These are phyloP conservation scores for Colletotrichum aenigma DNA, from an alignment of 2,329 filamentous ascomycete species.

Conservation along the genomic window DNA sequence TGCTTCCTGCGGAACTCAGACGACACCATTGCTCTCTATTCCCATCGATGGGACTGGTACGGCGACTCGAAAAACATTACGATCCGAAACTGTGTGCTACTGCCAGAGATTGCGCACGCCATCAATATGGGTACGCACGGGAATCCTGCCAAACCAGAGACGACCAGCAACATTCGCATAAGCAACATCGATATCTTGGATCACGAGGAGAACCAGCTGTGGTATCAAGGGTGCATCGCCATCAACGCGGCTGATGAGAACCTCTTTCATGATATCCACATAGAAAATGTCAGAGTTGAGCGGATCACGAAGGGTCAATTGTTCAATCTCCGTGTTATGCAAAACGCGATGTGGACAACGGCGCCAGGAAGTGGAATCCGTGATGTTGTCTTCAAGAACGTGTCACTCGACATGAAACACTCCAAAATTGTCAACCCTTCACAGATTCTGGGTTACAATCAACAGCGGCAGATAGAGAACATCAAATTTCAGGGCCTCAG, in stretches of 20 bases:
- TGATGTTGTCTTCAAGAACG: conserved; percentile 27
- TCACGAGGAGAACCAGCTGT: conserved; percentile 36
- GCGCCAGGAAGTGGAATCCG: conserved; percentile 34
- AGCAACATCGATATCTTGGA: conserved; percentile 40
- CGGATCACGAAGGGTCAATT: conserved; percentile 33
- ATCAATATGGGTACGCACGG: conserved; percentile 41
- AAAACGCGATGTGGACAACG: conserved; percentile 36
- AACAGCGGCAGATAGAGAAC: background rate
- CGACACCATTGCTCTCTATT: conserved; percentile 37
- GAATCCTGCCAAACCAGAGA: conserved; percentile 35
- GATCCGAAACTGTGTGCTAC: conserved; percentile 31
- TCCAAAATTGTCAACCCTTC: background rate
- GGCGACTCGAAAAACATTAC: conserved; percentile 37
- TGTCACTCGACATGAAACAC: background rate
- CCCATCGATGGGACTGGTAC: conserved; percentile 34
- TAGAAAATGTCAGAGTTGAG: conserved; percentile 35
- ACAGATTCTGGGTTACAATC: background rate
- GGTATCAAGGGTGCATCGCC: conserved; percentile 38
- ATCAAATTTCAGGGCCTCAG: background rate
- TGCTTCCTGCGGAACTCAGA: conserved; percentile 40
- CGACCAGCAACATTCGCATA: conserved; percentile 29
- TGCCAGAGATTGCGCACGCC: conserved; percentile 36
- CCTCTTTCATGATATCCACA: conserved; percentile 27
- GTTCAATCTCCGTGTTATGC: conserved; percentile 36
- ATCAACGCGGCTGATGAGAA: conserved; percentile 38